phyloP scores from a whole-genome alignment of 2,329 filamentous ascomycete genomes.

The Coniochaeta hoffmannii region DNA sequence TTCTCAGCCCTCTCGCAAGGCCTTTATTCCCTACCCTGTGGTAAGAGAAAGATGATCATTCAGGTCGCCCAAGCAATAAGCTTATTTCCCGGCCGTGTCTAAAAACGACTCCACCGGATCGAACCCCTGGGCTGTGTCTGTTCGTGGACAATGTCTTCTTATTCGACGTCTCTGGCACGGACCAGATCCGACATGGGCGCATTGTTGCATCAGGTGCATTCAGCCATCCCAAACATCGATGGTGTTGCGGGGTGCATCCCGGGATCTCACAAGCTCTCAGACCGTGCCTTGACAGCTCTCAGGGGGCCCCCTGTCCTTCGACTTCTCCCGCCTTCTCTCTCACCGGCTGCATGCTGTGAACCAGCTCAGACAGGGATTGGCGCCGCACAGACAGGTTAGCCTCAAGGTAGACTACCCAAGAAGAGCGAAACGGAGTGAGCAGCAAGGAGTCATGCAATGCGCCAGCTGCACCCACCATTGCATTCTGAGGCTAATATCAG shows the following conservation, averaged over 20 bases:
- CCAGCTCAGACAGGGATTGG: neutral
- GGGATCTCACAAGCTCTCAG: neutral
- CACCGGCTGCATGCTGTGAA: neutral
- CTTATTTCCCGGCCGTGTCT: neutral
- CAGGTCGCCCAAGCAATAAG: too few relatives aligned
- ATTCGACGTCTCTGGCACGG: constrained; percentile 1
- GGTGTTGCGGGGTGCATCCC: neutral
- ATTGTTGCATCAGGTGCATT: neutral
- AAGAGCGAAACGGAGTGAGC: neutral
- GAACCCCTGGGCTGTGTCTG: neutral
- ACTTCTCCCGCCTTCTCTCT: neutral
- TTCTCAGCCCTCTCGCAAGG: neutral
- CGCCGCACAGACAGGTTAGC: neutral
- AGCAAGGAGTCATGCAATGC: neutral
- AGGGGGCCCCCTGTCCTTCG: neutral
- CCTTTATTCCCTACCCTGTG: neutral
- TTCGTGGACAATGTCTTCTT: neutral
- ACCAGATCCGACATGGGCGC: neutral
- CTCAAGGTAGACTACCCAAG: neutral
- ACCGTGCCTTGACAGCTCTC: neutral
- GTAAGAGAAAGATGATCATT: too few relatives aligned
- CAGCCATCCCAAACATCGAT: neutral
- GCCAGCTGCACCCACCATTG: neutral
- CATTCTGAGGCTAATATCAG: neutral
- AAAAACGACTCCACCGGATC: neutral